Conservation (phyloP, 495 filamentous ascomycete species). For the Trichoderma gamsii region DNA sequence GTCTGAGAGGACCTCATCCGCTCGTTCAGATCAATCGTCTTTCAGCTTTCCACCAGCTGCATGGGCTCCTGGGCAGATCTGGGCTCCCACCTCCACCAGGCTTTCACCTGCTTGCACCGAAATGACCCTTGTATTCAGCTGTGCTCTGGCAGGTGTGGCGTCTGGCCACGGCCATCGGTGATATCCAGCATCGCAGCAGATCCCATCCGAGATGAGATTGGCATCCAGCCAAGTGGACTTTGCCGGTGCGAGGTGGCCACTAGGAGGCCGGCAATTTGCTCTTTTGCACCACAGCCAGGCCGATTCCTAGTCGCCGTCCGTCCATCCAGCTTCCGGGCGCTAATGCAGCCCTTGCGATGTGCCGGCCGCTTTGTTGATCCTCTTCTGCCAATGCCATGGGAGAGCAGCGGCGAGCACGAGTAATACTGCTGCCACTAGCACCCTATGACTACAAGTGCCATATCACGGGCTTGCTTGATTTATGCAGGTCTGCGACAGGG, state of each 20-base stretch:
- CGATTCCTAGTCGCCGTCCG: background rate
- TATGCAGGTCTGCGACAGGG: background rate
- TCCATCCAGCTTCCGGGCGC: conserved; percentile 1
- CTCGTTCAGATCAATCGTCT: too few species aligned
- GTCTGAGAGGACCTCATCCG: too few species aligned
- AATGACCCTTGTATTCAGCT: conserved; percentile 8
- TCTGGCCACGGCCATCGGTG: background rate
- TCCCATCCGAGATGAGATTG: conserved; percentile 1
- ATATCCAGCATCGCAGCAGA: background rate
- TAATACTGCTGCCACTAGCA: background rate
- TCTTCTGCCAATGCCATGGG: background rate
- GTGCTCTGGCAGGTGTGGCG: background rate
- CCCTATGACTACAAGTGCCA: background rate
- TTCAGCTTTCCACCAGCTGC: too few species aligned
- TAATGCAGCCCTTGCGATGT: conserved; percentile 7
- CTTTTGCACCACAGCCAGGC: background rate
- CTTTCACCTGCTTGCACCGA: background rate
- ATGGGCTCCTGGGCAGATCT: too few species aligned
- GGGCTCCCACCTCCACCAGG: too few species aligned
- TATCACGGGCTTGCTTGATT: background rate
- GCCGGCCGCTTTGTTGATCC: conserved; percentile 1
- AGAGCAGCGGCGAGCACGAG: background rate
- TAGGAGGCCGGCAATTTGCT: background rate
- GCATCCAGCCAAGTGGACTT: background rate
- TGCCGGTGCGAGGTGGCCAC: background rate